These are phyloP conservation scores for Lyophyllum shimeji DNA, from an alignment of 768 basidiomycete species.

Conservation along the genomic window DNA sequence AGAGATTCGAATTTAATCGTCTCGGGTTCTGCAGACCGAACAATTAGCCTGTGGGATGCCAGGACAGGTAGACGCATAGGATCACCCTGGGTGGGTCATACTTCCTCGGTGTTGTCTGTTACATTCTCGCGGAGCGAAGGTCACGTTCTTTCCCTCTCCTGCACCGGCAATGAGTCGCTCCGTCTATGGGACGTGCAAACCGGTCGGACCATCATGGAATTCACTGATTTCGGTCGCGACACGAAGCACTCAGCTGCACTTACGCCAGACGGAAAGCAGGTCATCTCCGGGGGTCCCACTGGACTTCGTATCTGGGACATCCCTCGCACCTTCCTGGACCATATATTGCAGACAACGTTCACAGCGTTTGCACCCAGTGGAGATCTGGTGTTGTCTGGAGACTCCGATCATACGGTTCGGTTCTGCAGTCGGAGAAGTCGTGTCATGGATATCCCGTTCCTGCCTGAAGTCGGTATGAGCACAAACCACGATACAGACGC, in stretches of 20 bases:
- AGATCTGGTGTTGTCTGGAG: background rate
- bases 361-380: background rate
- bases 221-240: background rate
- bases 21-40: background rate
- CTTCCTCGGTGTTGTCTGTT: background rate
- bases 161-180: background rate
- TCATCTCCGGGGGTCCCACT: background rate
- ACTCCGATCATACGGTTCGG: background rate
- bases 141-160: background rate
- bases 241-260: background rate
- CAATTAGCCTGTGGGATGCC: background rate
- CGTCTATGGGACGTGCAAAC: background rate
- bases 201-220: background rate
- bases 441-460: too few species aligned
- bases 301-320: background rate
- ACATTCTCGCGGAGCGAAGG: background rate
- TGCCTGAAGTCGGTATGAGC: background rate
- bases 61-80: background rate
- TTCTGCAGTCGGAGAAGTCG: too few species aligned
- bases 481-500: too few species aligned
- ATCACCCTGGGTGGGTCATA: background rate
- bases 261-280: constrained; percentile 2
- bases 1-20: background rate
- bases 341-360: background rate
- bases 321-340: background rate